Base-by-base conservation (phyloP, 2,329 filamentous ascomycete species). In the Fusarium sp. region DNA sequence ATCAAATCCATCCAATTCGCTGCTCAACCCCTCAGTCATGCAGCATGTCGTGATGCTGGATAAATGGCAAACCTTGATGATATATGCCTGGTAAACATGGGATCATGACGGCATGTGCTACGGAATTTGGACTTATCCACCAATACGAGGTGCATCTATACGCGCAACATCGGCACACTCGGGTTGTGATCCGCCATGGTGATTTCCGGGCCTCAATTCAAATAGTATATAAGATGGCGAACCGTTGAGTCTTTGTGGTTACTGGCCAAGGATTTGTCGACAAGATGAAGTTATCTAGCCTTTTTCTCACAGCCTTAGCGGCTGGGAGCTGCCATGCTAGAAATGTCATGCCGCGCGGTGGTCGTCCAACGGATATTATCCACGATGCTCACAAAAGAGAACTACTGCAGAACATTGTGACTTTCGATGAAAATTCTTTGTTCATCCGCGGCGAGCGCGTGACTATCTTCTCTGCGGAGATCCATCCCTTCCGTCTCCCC, bases 391-490 rank as follows among this genome's bases (percentile, higher is more conserved):
- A 72, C 7, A 65, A 73, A 44, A 67, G 76, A 7, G 73, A 71
- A 2, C 53, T 66, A 7, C 72, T 79, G 3, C 78, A 80, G 26
- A 71, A 80, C 22, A 68, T 80, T 5, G 84, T 92, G 20, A 92
- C 89, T 45, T 94, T 90, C 87, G 91, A 94, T 75, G 83, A 91
- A 41, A 82, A 92, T 67, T 92, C 91, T 0, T 79, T 94, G 5
- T 90, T 90, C 67, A 84, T 94, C 62, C 83, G 86, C 63, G 91
- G 91, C 11, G 87, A 93, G 73, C 85, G 91, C 11, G 80, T 92
- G 44, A 87, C 92, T 74, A 83, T 94, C 35, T 93, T 90, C 76
- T 90, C 87, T 41, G 92, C 89, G 39, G 92, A 94, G 75, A 85
- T 93, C 5, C 91, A 94, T 74, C 90, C 91, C 0, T 94, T 83